Conservation (phyloP, 2,329 filamentous ascomycete genomes). For the Hortaea werneckii region DNA sequence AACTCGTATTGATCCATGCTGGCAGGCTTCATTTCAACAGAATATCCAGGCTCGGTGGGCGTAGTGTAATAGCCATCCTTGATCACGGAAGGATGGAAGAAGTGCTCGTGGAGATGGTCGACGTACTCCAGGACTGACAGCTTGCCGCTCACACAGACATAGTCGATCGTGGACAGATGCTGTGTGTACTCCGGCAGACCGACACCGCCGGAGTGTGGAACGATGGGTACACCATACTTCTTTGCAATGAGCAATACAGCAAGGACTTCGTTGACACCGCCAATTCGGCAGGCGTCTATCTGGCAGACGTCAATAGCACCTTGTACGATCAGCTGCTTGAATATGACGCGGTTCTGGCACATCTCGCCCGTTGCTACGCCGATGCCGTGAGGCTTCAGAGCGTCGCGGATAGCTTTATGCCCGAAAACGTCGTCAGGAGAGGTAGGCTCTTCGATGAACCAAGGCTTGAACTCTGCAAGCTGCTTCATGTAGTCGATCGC, state of each 20-base stretch:
- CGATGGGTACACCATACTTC: constrained; percentile 69
- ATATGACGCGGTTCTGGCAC: constrained; percentile 89
- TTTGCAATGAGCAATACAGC: constrained; percentile 81
- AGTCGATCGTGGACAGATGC: constrained; percentile 86
- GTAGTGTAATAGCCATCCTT: constrained; percentile 83
- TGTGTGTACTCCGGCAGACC: constrained; percentile 90
- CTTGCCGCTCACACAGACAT: constrained; percentile 75
- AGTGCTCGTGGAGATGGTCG: constrained; percentile 89
- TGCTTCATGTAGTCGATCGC: constrained; percentile 78
- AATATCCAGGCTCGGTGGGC: constrained; percentile 72
- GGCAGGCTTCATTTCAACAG: constrained; percentile 83
- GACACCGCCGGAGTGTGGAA: constrained; percentile 82
- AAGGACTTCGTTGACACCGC: constrained; percentile 83
- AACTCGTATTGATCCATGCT: constrained; percentile 74
- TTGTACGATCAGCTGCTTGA: constrained; percentile 77
- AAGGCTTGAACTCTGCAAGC: constrained; percentile 72
- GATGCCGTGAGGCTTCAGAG: constrained; percentile 62
- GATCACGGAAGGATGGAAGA: constrained; percentile 69
- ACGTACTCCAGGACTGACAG: constrained; percentile 74
- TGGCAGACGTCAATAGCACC: constrained; percentile 82
- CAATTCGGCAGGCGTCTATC: constrained; percentile 80
- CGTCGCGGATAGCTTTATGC: constrained; percentile 74
- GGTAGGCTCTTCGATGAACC: constrained; percentile 93
- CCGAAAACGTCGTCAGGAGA: constrained; percentile 82
- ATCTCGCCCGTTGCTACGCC: constrained; percentile 88